Evolutionary conservation across 2,329 filamentous ascomycete genomes (phyloP).

Genomic region (Hymenoscyphus linearis): DNA sequence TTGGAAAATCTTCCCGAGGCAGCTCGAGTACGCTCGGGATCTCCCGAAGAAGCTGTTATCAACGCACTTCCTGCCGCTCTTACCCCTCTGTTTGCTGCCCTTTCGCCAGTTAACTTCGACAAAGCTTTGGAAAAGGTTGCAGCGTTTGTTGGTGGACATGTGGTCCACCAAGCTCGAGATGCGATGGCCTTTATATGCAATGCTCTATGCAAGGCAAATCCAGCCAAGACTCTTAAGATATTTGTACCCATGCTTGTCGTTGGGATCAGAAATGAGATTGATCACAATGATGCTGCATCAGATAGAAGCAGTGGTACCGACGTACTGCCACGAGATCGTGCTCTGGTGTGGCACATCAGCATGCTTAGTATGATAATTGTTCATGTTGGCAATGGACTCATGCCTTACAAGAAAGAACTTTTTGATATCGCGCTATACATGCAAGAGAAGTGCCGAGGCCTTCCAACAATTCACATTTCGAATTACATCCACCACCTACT

Average conservation of each 20-base stretch:
- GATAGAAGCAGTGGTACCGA: constrained; percentile 91
- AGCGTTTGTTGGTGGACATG: constrained; percentile 85
- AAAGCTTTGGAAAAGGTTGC: constrained; percentile 87
- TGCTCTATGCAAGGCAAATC: constrained; percentile 90
- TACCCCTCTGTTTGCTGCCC: constrained; percentile 79
- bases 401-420: constrained; percentile 83
- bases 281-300: constrained; percentile 92
- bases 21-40: constrained; percentile 78
- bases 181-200: constrained; percentile 99
- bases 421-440: constrained; percentile 91
- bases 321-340: constrained; percentile 85
- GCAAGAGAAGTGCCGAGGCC: constrained; percentile 90
- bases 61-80: constrained; percentile 91
- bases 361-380: constrained; percentile 98
- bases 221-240: constrained; percentile 84
- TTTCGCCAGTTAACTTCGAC: constrained; percentile 92
- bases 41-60: constrained; percentile 94
- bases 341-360: constrained; percentile 92
- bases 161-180: constrained; percentile 93
- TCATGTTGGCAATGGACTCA: constrained; percentile 84
- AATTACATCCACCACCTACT: constrained; percentile 97
- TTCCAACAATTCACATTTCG: constrained; percentile 92
- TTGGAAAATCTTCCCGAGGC: constrained; percentile 93
- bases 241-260: constrained; percentile 86
- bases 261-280: constrained; percentile 93